phyloP scores from a whole-genome alignment of 2,329 filamentous ascomycete species.

The Aspergillus neotritici region DNA sequence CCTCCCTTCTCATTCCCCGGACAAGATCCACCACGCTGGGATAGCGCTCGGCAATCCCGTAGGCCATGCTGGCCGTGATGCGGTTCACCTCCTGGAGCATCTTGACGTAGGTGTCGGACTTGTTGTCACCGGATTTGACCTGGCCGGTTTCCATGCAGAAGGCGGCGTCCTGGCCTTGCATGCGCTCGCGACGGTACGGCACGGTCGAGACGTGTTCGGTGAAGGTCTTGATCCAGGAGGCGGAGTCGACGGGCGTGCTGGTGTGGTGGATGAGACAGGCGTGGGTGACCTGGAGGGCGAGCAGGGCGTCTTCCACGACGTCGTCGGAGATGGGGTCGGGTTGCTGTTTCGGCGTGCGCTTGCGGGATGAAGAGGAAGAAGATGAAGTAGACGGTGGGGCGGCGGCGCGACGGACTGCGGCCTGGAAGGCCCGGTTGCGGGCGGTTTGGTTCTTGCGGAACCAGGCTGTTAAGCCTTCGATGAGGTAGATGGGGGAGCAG shows the following conservation, averaged over 20 bases:
- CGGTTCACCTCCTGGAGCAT: constrained; percentile 72
- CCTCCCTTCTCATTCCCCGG: constrained; percentile 52
- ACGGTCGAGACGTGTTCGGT: constrained; percentile 74
- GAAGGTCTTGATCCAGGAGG: constrained; percentile 66
- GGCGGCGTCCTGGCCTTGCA: constrained; percentile 45
- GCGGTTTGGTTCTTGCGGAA: constrained; percentile 63
- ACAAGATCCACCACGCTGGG: constrained; percentile 55
- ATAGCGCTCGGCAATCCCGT: constrained; percentile 61
- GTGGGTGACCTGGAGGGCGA: constrained; percentile 65
- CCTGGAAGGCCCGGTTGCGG: constrained; percentile 62
- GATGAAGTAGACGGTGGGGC: constrained; percentile 14
- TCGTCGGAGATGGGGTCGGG: constrained; percentile 59
- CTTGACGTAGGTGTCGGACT: constrained; percentile 61
- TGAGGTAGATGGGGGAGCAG: constrained; percentile 60
- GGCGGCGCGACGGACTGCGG: constrained; percentile 53
- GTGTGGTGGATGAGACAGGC: constrained; percentile 66
- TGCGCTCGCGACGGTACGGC: constrained; percentile 56
- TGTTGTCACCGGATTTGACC: constrained; percentile 62
- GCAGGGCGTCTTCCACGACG: constrained; percentile 62
- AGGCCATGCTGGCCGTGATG: constrained; percentile 66
- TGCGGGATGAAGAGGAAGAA: constrained; percentile 16
- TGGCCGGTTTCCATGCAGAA: constrained; percentile 80
- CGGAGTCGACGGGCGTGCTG: constrained; percentile 54
- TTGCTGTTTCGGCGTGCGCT: constrained; percentile 34
- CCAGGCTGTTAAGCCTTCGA: constrained; percentile 64